A percentile compares a stretch with the other conserved stretches of the same genome.
phyloP scores from a whole-genome alignment of 1,284 basidiomycete species.

The Apiotrichum porosum region DNA sequence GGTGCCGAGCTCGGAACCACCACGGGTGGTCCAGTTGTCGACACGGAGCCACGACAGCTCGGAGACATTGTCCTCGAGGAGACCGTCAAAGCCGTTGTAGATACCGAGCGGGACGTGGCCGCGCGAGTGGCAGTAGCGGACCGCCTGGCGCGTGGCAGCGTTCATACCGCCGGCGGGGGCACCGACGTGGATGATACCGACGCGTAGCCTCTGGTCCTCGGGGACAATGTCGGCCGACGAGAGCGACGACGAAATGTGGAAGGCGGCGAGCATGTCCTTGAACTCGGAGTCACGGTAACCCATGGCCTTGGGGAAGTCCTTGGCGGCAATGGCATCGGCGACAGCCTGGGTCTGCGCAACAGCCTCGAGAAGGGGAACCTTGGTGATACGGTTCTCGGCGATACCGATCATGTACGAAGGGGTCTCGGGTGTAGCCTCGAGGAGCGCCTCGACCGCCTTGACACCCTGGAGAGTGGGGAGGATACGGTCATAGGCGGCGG shows the following conservation, averaged over 20 bases:
- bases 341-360: constrained; percentile 86
- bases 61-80: constrained; percentile 81
- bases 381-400: constrained; percentile 89
- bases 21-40: constrained; percentile 91
- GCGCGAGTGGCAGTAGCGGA: constrained; percentile 85
- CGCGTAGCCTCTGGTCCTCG: constrained; percentile 66
- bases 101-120: constrained; percentile 88
- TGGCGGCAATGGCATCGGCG: constrained; percentile 71
- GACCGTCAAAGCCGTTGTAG: constrained; percentile 91
- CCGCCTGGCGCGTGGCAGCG: constrained; percentile 89
- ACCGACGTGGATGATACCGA: constrained; percentile 91
- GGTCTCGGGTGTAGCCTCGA: constrained; percentile 82
- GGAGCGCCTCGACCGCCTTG: constrained; percentile 83
- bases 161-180: constrained; percentile 99
- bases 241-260: constrained; percentile 66
- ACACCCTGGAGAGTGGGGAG: constrained; percentile 90
- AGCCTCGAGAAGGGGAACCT: constrained; percentile 86
- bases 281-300: constrained; percentile 89
- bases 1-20: constrained; percentile 97
- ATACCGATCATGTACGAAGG: constrained; percentile 98
- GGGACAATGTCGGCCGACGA: constrained; percentile 61
- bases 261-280: constrained; percentile 76
- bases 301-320: constrained; percentile 84
- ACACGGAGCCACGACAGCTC: constrained; percentile 95
- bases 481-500: constrained; percentile 88